Evolutionary conservation across 768 basidiomycete species (phyloP).

Genomic region (Pluteus cervinus): DNA sequence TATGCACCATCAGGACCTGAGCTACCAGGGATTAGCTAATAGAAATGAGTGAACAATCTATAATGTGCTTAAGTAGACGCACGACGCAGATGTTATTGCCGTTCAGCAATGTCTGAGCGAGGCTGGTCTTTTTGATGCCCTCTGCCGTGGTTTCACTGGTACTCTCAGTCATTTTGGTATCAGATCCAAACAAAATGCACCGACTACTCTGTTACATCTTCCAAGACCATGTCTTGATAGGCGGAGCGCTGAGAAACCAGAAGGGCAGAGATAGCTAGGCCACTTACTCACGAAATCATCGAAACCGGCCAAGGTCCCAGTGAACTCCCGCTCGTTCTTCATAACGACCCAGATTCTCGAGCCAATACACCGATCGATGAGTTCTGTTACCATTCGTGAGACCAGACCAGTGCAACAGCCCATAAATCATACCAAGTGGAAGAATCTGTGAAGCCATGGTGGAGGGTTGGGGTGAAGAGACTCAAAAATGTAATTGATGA

Average conservation of each 20-base stretch:
- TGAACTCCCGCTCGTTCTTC: conserved; percentile 97
- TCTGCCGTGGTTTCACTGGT: conserved; percentile 80
- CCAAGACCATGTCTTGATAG: conserved; percentile 78
- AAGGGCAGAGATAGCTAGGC: too few relatives aligned
- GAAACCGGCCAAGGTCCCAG: conserved; percentile 90
- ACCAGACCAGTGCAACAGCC: background rate
- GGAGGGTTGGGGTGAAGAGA: conserved; percentile 2
- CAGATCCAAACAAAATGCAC: conserved; percentile 20
- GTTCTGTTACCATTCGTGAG: conserved; percentile 42
- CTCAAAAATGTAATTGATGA: conserved; percentile 7
- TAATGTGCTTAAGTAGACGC: conserved; percentile 15
- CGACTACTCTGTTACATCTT: conserved; percentile 96
- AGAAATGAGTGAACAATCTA: conserved; percentile 3
- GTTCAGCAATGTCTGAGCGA: conserved; percentile 86
- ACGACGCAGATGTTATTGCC: conserved; percentile 98
- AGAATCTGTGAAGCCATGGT: conserved; percentile 90
- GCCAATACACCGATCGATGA: conserved; percentile 97
- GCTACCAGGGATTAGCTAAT: conserved; percentile 33
- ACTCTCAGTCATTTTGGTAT: conserved; percentile 2
- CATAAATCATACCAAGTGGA: conserved; percentile 71
- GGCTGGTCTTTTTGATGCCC: conserved; percentile 72
- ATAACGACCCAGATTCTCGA: conserved; percentile 97
- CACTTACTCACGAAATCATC: conserved; percentile 99
- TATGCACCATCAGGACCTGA: conserved; percentile 20
- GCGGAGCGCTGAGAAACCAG: conserved; percentile 1